phyloP scores from a whole-genome alignment of 192 early-diverging fungal genomes.

The Backusella tuberculispora region DNA sequence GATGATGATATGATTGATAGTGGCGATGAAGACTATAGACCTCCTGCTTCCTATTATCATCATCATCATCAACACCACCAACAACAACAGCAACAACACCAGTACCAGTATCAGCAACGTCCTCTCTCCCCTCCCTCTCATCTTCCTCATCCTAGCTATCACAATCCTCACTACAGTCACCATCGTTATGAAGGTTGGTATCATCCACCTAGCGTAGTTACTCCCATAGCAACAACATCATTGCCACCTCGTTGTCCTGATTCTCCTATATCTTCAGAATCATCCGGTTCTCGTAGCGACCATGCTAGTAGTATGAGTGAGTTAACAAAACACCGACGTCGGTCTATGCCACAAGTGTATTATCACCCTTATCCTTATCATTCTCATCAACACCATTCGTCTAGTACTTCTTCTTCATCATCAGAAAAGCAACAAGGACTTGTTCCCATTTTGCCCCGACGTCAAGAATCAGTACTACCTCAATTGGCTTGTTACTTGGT shows the following conservation, averaged over 20 bases:
- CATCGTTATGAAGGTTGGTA: constrained; percentile 5
- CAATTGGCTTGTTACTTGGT: constrained; percentile 24
- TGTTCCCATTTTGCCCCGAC: background rate
- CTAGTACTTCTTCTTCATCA: too few species aligned
- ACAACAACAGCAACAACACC: too few species aligned
- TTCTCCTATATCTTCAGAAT: constrained; percentile 17
- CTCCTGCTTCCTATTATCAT: background rate
- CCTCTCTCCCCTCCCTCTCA: background rate
- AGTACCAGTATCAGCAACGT: background rate
- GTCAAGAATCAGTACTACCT: background rate
- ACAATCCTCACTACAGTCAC: background rate
- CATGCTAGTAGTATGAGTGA: background rate
- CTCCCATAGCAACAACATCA: background rate
- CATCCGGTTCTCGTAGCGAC: background rate
- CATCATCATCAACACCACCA: too few species aligned
- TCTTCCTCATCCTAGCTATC: background rate
- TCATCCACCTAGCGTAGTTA: background rate
- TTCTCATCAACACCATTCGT: too few species aligned
- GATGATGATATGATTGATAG: background rate
- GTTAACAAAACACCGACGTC: background rate
- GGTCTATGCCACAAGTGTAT: background rate
- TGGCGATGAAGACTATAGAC: constrained; percentile 11
- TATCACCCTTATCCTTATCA: constrained; percentile 16
- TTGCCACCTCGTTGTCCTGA: constrained; percentile 8
- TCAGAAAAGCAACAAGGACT: background rate